phyloP scores from a whole-genome alignment of 192 early-diverging fungal genomes.

The Paraglomus occultum region DNA sequence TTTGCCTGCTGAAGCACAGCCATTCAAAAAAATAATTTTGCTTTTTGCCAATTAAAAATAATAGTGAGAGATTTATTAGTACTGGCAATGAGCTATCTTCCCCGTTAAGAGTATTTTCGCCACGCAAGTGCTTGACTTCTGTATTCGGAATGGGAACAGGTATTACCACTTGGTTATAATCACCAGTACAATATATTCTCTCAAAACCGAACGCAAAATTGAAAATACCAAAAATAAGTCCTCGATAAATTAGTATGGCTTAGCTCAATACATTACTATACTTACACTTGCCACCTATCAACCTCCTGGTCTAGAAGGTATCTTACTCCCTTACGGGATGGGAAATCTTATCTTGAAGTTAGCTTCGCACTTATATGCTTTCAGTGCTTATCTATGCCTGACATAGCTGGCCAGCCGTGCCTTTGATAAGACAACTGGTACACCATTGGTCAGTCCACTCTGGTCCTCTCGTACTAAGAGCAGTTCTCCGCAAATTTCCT shows the following conservation, averaged over 20 bases:
- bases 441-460: conserved; percentile 22
- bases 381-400: conserved; percentile 21
- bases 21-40: conserved; percentile 19
- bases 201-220: conserved; percentile 24
- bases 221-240: not conserved
- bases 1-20: conserved; percentile 14
- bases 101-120: conserved; percentile 17
- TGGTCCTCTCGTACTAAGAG: conserved; percentile 18
- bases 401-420: conserved; percentile 19
- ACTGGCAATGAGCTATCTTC: conserved; percentile 17
- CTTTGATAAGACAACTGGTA: conserved; percentile 18
- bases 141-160: not conserved
- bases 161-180: conserved; percentile 8
- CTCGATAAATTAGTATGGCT: conserved; percentile 25
- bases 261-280: conserved; percentile 10
- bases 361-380: conserved; percentile 23
- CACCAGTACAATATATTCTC: conserved; percentile 21
- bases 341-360: conserved; percentile 22
- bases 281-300: conserved; percentile 24
- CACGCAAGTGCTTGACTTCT: conserved; percentile 14
- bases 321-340: conserved; percentile 22
- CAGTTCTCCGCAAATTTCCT: conserved; percentile 22
- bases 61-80: conserved; percentile 1
- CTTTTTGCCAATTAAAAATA: not conserved
- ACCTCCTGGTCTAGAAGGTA: conserved; percentile 21